These are phyloP conservation scores for Penicillium pancosmium DNA, from an alignment of 495 filamentous ascomycete genomes.

Conservation along the genomic window DNA sequence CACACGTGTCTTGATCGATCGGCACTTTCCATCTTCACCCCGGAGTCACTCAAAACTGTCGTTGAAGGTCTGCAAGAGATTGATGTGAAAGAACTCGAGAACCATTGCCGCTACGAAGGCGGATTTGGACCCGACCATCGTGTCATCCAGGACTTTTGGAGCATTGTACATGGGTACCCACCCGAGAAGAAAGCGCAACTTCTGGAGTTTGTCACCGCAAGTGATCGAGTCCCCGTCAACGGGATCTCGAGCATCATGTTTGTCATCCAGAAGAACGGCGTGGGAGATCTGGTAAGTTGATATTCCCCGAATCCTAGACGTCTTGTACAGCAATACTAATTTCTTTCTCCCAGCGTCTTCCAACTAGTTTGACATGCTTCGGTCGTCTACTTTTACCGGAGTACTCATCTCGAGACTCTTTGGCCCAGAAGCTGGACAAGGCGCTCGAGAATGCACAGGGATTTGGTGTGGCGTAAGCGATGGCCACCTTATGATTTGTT, in stretches of 20 bases:
- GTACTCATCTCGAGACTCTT: conserved; percentile 67
- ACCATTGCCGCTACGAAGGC: conserved; percentile 71
- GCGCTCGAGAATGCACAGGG: conserved; percentile 89
- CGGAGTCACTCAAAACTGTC: conserved; percentile 68
- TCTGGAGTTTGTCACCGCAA: conserved; percentile 93
- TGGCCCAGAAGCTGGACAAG: conserved; percentile 73
- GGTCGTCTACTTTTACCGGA: conserved; percentile 82
- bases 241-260: conserved; percentile 81
- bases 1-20: conserved; percentile 70
- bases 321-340: conserved; percentile 11
- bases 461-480: conserved; percentile 70
- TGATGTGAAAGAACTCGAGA: conserved; percentile 69
- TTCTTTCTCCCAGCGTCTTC: conserved; percentile 56
- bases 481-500: conserved; percentile 11
- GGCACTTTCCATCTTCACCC: conserved; percentile 70
- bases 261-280: conserved; percentile 77
- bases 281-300: conserved; percentile 55
- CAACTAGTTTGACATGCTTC: conserved; percentile 88
- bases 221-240: conserved; percentile 84
- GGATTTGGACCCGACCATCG: conserved; percentile 71
- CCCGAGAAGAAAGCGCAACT: conserved; percentile 67
- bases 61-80: conserved; percentile 83
- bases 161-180: conserved; percentile 66
- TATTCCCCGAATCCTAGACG: background rate
- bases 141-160: conserved; percentile 81